A percentile compares a stretch with the other conserved stretches of the same genome.
Conservation (phyloP, 805 yeast species). For the Kodamaea kaohsiungensis region DNA sequence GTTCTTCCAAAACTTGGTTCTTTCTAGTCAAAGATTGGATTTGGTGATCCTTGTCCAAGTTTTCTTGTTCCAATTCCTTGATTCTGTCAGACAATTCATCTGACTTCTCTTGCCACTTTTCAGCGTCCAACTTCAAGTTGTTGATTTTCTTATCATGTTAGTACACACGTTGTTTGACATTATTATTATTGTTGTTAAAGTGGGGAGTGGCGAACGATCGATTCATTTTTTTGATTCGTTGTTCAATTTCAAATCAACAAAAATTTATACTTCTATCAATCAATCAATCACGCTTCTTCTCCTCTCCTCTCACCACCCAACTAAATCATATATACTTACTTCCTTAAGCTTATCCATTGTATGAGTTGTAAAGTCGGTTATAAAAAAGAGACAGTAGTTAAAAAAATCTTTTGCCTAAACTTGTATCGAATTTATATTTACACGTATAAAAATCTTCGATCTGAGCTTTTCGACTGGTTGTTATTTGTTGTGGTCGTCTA, state of each 20-base stretch:
- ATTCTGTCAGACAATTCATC: slow-evolving; percentile 80
- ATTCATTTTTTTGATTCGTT: not conserved
- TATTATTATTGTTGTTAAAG: not conserved
- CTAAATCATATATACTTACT: slow-evolving; percentile 36
- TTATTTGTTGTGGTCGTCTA: not conserved
- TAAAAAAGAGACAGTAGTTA: not conserved
- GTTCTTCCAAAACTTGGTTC: slow-evolving; percentile 83
- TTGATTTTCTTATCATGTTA: slow-evolving; percentile 64
- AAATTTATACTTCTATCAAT: not conserved
- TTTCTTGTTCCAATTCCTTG: slow-evolving; percentile 91
- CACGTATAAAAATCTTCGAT: slow-evolving; percentile 1
- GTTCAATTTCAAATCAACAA: not conserved
- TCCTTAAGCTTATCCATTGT: slow-evolving; percentile 63
- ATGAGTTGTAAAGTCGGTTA: not conserved
- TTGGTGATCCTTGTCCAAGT: slow-evolving; percentile 90
- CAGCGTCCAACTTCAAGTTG: slow-evolving; percentile 91
- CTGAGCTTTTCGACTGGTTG: not conserved
- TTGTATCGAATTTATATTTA: not conserved
- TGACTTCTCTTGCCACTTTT: slow-evolving; percentile 95
- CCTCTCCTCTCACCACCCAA: not conserved
- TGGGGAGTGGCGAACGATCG: not conserved
- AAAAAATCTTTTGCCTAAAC: not conserved
- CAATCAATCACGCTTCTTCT: not conserved
- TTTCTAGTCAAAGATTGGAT: slow-evolving; percentile 90
- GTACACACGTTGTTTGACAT: not conserved